These are phyloP conservation scores for Hura crepitans DNA, from an alignment of 441 rosid species.

Conservation along the genomic window DNA sequence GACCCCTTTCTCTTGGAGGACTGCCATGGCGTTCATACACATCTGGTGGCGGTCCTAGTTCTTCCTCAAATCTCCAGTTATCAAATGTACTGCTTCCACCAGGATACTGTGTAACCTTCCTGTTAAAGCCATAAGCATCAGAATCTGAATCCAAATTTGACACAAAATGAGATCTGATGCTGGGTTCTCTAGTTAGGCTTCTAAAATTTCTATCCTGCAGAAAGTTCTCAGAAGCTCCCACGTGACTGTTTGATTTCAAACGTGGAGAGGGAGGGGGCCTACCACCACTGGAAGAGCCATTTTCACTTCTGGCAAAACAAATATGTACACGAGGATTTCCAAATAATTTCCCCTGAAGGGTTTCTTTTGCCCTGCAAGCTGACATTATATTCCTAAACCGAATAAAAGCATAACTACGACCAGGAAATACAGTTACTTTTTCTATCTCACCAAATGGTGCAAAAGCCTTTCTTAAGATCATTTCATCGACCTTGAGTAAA, in stretches of 20 bases:
- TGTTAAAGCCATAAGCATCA: slow-evolving; percentile 48
- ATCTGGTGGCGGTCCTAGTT: slow-evolving; percentile 48
- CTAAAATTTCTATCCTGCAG: slow-evolving; percentile 48
- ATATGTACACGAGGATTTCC: slow-evolving; percentile 96
- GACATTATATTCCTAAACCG: slow-evolving; percentile 56
- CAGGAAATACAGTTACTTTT: slow-evolving; percentile 79
- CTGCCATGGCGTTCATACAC: slow-evolving; percentile 49
- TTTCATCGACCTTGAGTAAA: slow-evolving; percentile 71
- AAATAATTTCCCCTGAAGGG: slow-evolving; percentile 88
- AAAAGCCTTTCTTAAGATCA: slow-evolving; percentile 67
- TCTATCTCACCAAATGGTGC: slow-evolving; percentile 86
- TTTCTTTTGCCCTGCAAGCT: slow-evolving; percentile 88
- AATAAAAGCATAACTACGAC: slow-evolving; percentile 97
- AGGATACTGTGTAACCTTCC: slow-evolving; percentile 44
- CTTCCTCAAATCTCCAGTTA: slow-evolving; percentile 51
- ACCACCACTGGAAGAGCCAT: slow-evolving; percentile 56
- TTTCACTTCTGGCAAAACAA: slow-evolving; percentile 82
- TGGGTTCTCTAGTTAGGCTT: slow-evolving; percentile 37
- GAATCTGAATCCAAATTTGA: slow-evolving; percentile 46
- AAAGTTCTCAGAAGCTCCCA: slow-evolving; percentile 52
- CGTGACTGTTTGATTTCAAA: slow-evolving; percentile 42
- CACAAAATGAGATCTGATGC: slow-evolving; percentile 43
- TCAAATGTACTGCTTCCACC: slow-evolving; percentile 52
- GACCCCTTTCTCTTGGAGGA: slow-evolving; percentile 51
- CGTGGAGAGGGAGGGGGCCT: slow-evolving; percentile 59